Evolutionary conservation across 2,329 filamentous ascomycete species (phyloP).

Genomic region (Penicillium sp.): DNA sequence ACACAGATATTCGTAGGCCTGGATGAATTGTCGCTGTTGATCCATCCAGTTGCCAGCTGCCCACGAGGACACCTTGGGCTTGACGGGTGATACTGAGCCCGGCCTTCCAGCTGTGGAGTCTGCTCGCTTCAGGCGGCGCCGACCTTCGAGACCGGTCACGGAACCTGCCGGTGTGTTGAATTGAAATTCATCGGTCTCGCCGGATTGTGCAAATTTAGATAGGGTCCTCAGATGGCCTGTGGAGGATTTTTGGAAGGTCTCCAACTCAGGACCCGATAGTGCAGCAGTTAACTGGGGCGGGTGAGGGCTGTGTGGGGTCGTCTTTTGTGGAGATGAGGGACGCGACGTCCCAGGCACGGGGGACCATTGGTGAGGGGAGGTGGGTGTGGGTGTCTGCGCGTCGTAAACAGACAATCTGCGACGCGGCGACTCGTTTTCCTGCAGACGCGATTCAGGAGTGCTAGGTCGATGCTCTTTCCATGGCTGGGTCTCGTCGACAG

Average conservation of each 20-base stretch:
- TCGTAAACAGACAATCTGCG: conserved; percentile 21
- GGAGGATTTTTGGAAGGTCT: conserved; percentile 81
- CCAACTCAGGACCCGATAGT: conserved; percentile 70
- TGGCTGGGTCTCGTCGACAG: conserved; percentile 57
- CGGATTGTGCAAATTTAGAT: conserved; percentile 77
- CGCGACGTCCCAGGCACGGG: conserved; percentile 31
- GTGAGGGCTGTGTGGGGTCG: conserved; percentile 31
- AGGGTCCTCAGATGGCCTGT: conserved; percentile 87
- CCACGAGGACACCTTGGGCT: conserved; percentile 66
- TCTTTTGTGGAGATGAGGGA: conserved; percentile 29
- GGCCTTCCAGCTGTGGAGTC: conserved; percentile 57
- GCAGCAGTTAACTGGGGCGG: conserved; percentile 42
- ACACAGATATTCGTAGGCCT: conserved; percentile 97
- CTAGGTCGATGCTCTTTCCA: conserved; percentile 35
- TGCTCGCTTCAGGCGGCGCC: conserved; percentile 76
- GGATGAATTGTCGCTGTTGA: conserved; percentile 91
- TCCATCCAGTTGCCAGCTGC: conserved; percentile 96
- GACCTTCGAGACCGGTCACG: conserved; percentile 82
- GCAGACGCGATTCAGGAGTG: conserved; percentile 35
- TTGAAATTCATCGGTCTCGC: conserved; percentile 75
- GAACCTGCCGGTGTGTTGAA: conserved; percentile 78
- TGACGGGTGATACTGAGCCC: conserved; percentile 43
- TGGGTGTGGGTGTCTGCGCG: conserved; percentile 25
- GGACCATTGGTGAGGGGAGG: conserved; percentile 26
- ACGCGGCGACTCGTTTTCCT: conserved; percentile 32